These are phyloP conservation scores for Earliella scabrosa DNA, from an alignment of 1,284 basidiomycete genomes.

Conservation along the genomic window DNA sequence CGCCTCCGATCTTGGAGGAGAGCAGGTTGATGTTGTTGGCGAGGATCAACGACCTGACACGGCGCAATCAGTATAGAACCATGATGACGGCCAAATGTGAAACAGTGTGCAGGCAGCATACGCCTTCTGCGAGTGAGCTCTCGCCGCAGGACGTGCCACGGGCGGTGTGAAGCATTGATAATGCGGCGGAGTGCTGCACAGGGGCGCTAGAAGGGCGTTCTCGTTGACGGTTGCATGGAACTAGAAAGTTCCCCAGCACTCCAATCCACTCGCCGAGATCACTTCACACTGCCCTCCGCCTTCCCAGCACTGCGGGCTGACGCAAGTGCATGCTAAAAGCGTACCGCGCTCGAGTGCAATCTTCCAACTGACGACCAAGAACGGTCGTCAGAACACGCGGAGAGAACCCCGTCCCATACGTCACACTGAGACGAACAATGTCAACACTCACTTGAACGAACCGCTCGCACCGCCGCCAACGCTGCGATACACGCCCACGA, in stretches of 20 bases:
- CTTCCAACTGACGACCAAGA: neutral
- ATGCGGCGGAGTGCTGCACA: neutral
- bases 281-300: neutral
- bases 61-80: neutral
- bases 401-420: neutral
- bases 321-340: neutral
- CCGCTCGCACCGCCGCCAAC: conserved; percentile 90
- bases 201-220: neutral
- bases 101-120: neutral
- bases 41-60: conserved; percentile 83
- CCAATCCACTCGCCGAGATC: neutral
- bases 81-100: neutral
- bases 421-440: neutral
- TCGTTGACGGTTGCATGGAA: neutral
- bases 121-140: neutral
- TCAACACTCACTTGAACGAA: conserved; percentile 82
- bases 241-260: neutral
- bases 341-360: neutral
- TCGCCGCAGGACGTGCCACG: neutral
- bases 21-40: conserved; percentile 98
- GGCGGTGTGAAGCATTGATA: neutral
- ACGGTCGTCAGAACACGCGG: neutral
- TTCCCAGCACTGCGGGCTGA: neutral
- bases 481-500: conserved; percentile 95
- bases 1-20: conserved; percentile 95